Evolutionary conservation across 768 basidiomycete species (phyloP).

Genomic region (Artomyces pyxidatus): DNA sequence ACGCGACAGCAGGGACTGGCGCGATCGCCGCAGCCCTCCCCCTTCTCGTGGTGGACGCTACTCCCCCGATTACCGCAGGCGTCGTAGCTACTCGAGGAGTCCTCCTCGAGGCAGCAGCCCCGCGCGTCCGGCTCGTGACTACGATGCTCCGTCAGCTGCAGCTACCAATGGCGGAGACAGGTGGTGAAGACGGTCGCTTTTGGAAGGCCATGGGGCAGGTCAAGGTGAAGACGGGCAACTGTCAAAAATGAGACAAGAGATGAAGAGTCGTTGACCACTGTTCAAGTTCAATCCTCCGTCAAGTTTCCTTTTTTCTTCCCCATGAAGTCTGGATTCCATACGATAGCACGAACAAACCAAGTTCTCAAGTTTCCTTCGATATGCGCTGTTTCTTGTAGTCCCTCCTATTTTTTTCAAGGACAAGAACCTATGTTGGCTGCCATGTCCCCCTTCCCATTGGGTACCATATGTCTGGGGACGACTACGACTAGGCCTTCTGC

Average conservation of each 20-base stretch:
- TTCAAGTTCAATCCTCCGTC: slow-evolving; percentile 33
- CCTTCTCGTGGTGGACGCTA: slow-evolving; percentile 55
- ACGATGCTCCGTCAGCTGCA: slow-evolving; percentile 31
- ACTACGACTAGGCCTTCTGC: too few species aligned
- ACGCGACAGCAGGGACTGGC: slow-evolving; percentile 67
- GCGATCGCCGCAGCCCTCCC: slow-evolving; percentile 71
- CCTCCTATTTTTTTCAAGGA: slow-evolving; percentile 30
- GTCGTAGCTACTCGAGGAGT: slow-evolving; percentile 72
- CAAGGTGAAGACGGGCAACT: slow-evolving; percentile 36
- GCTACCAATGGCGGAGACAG: slow-evolving; percentile 32
- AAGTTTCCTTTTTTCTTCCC: slow-evolving; percentile 40
- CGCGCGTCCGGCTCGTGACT: slow-evolving; percentile 31
- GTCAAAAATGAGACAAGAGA: slow-evolving; percentile 32
- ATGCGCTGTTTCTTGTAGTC: slow-evolving; percentile 48
- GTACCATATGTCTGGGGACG: too few species aligned
- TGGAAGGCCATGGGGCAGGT: slow-evolving; percentile 14
- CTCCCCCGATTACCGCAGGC: slow-evolving; percentile 70
- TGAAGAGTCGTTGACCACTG: slow-evolving; percentile 31
- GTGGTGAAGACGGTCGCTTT: too few species aligned
- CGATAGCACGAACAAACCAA: slow-evolving; percentile 55
- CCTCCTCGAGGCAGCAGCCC: slow-evolving; percentile 68
- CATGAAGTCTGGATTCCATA: slow-evolving; percentile 24
- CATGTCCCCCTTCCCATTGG: not conserved
- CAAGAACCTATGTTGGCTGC: slow-evolving; percentile 8
- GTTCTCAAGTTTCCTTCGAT: slow-evolving; percentile 57